Base-by-base conservation (phyloP, 768 basidiomycete genomes). In the Clitopilus passeckerianus region DNA sequence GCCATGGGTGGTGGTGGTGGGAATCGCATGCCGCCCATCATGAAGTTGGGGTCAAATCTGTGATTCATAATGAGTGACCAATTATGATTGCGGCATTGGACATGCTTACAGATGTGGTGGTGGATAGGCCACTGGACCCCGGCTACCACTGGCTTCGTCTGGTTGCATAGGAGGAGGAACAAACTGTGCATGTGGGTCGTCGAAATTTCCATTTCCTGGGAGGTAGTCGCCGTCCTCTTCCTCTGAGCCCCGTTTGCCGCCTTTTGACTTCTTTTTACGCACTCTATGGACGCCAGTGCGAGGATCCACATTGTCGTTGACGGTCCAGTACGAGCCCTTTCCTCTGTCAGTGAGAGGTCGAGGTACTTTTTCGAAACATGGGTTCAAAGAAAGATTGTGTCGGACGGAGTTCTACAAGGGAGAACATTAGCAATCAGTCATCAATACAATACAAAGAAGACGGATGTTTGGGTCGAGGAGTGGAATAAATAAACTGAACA, bases 251-350 rank as follows among this genome's bases (percentile, higher is more conserved):
- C 80, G 79, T 59, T 80, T 80, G 34, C 76, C 71, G 16, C 79
- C 77, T 71, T 91, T 89, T 46, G 81, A 80, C 68, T 92, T 91
- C 80, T 93, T 93, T 75, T 93, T 93, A 68, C 92, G 87, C 57
- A 93, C 82, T 23, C 92, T 86, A 68, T 94, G 92, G 33, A 93
- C 92, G 34, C 92, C 92, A 2, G 92, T 93, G 41, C 91, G 89
- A 54, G 91, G 91, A 67, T 93, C 91, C 46, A 93, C 90, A 65
- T 90, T 89, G 66, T 93, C 91, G 66, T 93, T 92, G 62, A 94
- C 92, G 0, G 91, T 93, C 92, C 92, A 94, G 68, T 93, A 94
- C 0, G 90, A 93, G 20, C 92, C 92, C 67, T 94, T 94, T 56
- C 92, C 92, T 56, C 92, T 86, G 67, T 94, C 92, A 6, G 92